phyloP scores from a whole-genome alignment of 2,329 filamentous ascomycete species.

The Xylariaceae sp. region DNA sequence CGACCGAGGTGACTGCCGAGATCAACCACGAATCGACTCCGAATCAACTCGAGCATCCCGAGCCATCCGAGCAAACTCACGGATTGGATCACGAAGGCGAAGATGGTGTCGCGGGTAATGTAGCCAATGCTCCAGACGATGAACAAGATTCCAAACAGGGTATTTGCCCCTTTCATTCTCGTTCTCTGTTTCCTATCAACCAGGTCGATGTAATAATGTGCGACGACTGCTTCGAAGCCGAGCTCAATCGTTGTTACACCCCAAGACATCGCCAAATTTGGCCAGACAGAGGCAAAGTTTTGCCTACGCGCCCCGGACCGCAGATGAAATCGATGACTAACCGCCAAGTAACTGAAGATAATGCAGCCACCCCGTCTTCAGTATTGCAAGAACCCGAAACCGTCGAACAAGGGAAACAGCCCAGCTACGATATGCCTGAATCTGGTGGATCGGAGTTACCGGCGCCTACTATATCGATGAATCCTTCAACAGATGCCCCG shows the following conservation, averaged over 20 bases:
- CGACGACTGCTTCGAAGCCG: constrained; percentile 17
- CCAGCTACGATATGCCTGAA: constrained; percentile 1
- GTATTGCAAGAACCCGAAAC: constrained; percentile 9
- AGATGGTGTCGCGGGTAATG: constrained; percentile 11
- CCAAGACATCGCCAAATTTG: constrained; percentile 7
- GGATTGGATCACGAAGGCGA: constrained; percentile 5
- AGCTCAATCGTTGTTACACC: constrained; percentile 13
- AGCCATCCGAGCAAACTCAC: constrained; percentile 5
- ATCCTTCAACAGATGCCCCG: constrained; percentile 28
- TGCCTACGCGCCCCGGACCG: constrained; percentile 7
- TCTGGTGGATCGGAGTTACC: constrained; percentile 11
- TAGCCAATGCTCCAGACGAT: constrained; percentile 23
- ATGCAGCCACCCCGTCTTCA: constrained; percentile 14
- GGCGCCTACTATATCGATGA: constrained; percentile 9
- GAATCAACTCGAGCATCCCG: not conserved
- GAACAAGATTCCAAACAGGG: constrained; percentile 27
- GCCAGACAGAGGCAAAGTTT: constrained; percentile 2
- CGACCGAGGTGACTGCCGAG: constrained; percentile 1
- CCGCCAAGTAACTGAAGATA: constrained; percentile 20
- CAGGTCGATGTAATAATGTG: constrained; percentile 11
- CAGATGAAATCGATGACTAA: constrained; percentile 20
- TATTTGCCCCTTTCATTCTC: constrained; percentile 22
- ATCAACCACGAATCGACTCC: not conserved
- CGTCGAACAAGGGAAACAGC: constrained; percentile 6
- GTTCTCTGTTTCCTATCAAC: constrained; percentile 1